These are phyloP conservation scores for Boletellus ananiceps DNA, from an alignment of 768 basidiomycete genomes.

Conservation along the genomic window DNA sequence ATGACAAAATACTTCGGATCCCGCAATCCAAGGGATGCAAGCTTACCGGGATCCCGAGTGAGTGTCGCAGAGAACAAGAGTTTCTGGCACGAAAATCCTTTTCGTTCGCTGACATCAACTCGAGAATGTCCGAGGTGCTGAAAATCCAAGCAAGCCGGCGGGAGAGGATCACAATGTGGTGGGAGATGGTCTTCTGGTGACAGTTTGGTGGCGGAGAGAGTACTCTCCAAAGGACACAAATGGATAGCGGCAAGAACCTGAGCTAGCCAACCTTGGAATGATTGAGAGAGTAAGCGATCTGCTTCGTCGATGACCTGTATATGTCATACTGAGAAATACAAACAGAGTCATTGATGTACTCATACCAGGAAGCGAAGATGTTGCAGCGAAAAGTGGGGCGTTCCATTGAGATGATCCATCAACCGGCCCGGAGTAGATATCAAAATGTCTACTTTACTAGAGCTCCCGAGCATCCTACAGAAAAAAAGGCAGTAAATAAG, in stretches of 20 bases:
- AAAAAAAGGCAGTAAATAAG: background rate
- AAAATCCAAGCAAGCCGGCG: conserved; percentile 52
- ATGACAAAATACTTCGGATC: conserved; percentile 89
- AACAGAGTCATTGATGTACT: conserved; percentile 4
- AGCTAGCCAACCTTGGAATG: conserved; percentile 93
- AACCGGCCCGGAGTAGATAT: conserved; percentile 94
- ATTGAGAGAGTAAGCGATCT: conserved; percentile 90
- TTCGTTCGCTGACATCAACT: conserved; percentile 54
- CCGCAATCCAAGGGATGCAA: conserved; percentile 72
- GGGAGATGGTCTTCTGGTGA: conserved; percentile 4
- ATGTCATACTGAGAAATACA: background rate
- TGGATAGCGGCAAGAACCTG: conserved; percentile 76
- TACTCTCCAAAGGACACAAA: conserved; percentile 27
- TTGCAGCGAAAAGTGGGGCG: conserved; percentile 86
- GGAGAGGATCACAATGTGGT: conserved; percentile 40
- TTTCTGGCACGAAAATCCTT: conserved; percentile 78
- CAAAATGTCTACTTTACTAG: conserved; percentile 88
- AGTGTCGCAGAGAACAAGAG: conserved; percentile 95
- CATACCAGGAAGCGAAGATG: conserved; percentile 91
- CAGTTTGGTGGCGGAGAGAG: background rate
- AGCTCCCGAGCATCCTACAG: conserved; percentile 71
- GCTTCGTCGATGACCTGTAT: conserved; percentile 93
- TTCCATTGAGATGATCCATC: conserved; percentile 88
- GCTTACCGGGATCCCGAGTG: conserved; percentile 90
- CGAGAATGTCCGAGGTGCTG: conserved; percentile 23